Conservation (phyloP, 1,284 basidiomycete genomes). For the Trichosporon sp. region DNA sequence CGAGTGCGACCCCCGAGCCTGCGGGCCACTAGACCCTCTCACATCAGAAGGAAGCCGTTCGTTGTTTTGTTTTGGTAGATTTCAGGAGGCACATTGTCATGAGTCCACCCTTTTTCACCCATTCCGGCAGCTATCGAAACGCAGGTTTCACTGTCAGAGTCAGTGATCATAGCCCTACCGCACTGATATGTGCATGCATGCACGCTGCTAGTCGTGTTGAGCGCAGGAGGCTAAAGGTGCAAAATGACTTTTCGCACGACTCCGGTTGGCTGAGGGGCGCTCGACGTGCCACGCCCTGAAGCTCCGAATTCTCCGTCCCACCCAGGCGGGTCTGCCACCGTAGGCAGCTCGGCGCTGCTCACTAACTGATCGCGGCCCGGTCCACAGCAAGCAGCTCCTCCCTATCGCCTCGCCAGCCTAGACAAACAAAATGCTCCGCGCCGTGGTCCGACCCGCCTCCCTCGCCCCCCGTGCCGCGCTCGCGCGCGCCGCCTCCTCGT, state of each 20-base stretch:
- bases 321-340: neutral
- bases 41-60: neutral
- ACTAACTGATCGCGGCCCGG: too few relatives aligned
- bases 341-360: neutral
- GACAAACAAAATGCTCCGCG: constrained; percentile 13
- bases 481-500: neutral
- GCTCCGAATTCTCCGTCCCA: neutral
- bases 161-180: neutral
- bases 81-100: neutral
- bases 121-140: neutral
- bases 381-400: neutral
- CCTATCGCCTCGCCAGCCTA: neutral
- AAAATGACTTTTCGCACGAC: neutral
- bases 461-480: neutral
- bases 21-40: neutral
- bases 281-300: constrained; percentile 7
- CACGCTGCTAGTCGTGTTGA: neutral
- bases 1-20: neutral
- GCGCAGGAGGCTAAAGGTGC: too few relatives aligned
- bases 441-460: constrained; percentile 7
- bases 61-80: neutral
- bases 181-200: neutral
- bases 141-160: neutral
- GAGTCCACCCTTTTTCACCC: neutral
- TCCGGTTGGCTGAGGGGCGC: neutral